Conservation (phyloP, 768 basidiomycete species). For the Pleurotus cornucopiae region DNA sequence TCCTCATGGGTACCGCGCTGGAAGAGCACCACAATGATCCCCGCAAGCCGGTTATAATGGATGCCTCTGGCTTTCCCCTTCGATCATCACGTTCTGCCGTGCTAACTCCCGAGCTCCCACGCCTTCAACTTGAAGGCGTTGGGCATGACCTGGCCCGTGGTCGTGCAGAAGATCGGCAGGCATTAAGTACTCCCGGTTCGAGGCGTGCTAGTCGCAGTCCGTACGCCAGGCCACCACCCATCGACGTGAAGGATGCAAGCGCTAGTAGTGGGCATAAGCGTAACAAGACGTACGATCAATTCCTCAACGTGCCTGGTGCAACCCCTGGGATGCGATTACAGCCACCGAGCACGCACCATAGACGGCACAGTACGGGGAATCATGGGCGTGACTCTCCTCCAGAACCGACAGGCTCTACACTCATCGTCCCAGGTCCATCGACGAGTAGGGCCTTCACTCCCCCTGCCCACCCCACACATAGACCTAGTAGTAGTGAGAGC, state of each 20-base stretch:
- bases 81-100: not conserved
- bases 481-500: not conserved
- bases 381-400: constrained; percentile 2
- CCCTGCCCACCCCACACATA: not conserved
- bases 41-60: not conserved
- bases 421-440: not conserved
- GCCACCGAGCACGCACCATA: not conserved
- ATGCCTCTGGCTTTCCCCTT: not conserved
- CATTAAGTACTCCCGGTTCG: constrained; percentile 1
- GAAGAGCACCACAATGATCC: not conserved
- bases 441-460: not conserved
- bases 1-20: not conserved
- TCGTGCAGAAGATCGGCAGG: not conserved
- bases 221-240: not conserved
- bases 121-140: not conserved
- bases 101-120: constrained; percentile 3
- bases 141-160: not conserved
- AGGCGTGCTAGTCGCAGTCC: constrained; percentile 5
- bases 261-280: constrained; percentile 2
- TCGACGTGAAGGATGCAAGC: not conserved
- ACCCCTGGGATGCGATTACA: not conserved
- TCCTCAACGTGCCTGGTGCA: not conserved
- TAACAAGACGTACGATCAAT: constrained; percentile 7
- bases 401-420: not conserved
- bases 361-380: constrained; percentile 3